Evolutionary conservation across 106 monocot genomes (phyloP).

Genomic region (Gastrodia elata): DNA sequence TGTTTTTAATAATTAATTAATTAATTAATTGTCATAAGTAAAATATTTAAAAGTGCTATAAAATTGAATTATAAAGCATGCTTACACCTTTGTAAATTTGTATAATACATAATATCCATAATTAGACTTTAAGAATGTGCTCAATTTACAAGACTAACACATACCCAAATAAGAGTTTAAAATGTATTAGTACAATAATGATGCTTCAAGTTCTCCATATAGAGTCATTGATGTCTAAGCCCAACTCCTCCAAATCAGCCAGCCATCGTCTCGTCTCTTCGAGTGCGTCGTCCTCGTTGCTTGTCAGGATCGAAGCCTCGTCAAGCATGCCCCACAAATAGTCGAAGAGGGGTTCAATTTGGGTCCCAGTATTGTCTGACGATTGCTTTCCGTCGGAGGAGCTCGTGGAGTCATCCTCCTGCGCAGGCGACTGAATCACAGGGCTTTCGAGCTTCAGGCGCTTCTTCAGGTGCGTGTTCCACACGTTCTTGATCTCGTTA

Average conservation of each 20-base stretch:
- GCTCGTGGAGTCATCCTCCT: not conserved
- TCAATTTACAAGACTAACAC: not conserved
- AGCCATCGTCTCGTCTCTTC: conserved; percentile 24
- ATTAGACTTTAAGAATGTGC: not conserved
- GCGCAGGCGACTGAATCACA: not conserved
- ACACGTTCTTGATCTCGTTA: conserved; percentile 87
- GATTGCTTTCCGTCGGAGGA: not conserved
- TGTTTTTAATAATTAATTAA: too few relatives aligned
- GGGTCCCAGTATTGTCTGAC: conserved; percentile 18
- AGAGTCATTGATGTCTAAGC: conserved; percentile 12
- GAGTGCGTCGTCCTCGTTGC: not conserved
- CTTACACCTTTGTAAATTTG: too few relatives aligned
- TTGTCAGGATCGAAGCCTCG: not conserved
- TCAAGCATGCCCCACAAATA: conserved; percentile 30
- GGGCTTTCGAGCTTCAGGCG: conserved; percentile 3
- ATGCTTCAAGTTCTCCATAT: not conserved
- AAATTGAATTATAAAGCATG: too few relatives aligned
- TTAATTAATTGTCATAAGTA: too few relatives aligned
- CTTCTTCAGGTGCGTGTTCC: conserved; percentile 90
- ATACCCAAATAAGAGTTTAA: not conserved
- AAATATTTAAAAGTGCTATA: too few relatives aligned
- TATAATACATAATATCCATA: not conserved
- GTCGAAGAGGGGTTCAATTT: conserved; percentile 15
- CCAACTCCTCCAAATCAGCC: conserved; percentile 49
- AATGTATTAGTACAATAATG: not conserved